These are phyloP conservation scores for Zizania palustris DNA, from an alignment of 202 grass and related monocot species.

Conservation along the genomic window DNA sequence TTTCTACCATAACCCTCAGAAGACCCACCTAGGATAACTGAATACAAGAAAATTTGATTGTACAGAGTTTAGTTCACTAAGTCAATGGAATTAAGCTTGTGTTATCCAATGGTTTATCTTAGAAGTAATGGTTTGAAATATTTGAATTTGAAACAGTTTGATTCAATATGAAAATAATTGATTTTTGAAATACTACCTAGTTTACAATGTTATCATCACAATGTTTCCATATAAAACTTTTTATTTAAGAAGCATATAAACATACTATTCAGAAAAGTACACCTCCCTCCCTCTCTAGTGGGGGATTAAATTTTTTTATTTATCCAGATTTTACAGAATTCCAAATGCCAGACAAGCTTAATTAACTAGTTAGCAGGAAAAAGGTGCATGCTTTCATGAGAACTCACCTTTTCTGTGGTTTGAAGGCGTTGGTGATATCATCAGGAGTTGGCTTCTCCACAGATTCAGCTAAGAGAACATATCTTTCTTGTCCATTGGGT, in stretches of 20 bases:
- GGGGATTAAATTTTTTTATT: neutral
- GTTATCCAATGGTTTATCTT: no score
- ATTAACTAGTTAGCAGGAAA: neutral
- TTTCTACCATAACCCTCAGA: no score
- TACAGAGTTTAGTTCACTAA: no score
- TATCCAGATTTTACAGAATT: neutral
- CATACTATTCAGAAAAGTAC: neutral
- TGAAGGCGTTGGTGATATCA: constrained; percentile 81
- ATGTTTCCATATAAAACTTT: neutral
- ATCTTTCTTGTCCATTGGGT: constrained; percentile 67
- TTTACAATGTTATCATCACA: no score
- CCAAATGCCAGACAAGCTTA: neutral
- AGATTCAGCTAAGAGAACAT: constrained; percentile 69
- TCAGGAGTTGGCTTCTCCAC: constrained; percentile 68
- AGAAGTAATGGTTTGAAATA: no score
- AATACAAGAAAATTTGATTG: neutral
- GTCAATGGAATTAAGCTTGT: no score
- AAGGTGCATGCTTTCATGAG: neutral
- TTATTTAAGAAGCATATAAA: neutral
- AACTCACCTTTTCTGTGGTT: constrained; percentile 62
- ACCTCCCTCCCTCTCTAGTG: neutral
- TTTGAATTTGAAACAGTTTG: no score
- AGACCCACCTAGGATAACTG: neutral
- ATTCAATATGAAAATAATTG: no score
- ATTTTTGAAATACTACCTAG: no score